These are phyloP conservation scores for Penicillium daleae DNA, from an alignment of 495 filamentous ascomycete genomes.

Conservation along the genomic window DNA sequence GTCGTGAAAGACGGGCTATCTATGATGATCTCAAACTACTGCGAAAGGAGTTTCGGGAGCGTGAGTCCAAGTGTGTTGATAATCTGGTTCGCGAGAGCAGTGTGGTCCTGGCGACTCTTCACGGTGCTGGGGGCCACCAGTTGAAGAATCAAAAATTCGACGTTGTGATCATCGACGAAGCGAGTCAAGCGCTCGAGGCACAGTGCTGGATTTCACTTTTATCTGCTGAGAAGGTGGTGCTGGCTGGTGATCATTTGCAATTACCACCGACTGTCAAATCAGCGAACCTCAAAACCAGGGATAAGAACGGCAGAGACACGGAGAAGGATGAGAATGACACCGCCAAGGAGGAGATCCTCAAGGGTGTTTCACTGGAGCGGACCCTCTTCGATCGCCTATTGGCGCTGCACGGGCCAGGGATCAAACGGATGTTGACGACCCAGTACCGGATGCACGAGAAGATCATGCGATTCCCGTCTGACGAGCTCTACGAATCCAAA, in stretches of 20 bases:
- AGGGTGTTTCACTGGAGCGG: constrained; percentile 67
- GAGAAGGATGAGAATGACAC: constrained; percentile 18
- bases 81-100: constrained; percentile 75
- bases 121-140: constrained; percentile 89
- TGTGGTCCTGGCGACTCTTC: constrained; percentile 89
- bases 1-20: constrained; percentile 77
- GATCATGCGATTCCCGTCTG: constrained; percentile 94
- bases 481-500: constrained; percentile 80
- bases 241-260: constrained; percentile 94
- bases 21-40: constrained; percentile 84
- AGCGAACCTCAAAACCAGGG: constrained; percentile 27
- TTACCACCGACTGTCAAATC: constrained; percentile 94
- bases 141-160: constrained; percentile 82
- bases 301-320: constrained; percentile 23
- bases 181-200: constrained; percentile 92
- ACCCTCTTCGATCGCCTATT: constrained; percentile 93
- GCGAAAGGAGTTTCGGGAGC: constrained; percentile 83
- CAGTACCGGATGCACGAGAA: constrained; percentile 98
- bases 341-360: constrained; percentile 33
- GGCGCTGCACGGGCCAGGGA: constrained; percentile 72
- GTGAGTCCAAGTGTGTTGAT: constrained; percentile 79
- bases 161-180: constrained; percentile 94
- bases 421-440: constrained; percentile 95
- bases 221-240: constrained; percentile 77
- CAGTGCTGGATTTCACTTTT: constrained; percentile 97